Conservation (phyloP, 139 green algal species). For the Chlamydomonas schloesseri region DNA sequence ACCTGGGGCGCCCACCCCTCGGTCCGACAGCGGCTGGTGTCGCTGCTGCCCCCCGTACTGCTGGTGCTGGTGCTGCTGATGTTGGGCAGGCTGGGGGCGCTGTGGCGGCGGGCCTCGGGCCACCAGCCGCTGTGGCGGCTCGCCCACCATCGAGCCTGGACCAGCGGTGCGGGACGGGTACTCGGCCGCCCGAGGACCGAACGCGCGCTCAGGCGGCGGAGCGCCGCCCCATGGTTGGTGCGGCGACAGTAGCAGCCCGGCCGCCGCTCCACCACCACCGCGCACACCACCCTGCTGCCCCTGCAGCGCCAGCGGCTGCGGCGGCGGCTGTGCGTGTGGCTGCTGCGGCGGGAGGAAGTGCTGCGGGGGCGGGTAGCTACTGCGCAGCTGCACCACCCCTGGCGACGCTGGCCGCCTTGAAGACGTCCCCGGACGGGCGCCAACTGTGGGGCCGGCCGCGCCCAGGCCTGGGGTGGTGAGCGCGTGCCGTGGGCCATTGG, state of each 20-base stretch:
- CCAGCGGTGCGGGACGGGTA: slow-evolving; percentile 10
- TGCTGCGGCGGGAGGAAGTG: not conserved
- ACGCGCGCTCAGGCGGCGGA: slow-evolving; percentile 23
- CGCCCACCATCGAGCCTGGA: not conserved
- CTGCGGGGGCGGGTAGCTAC: not conserved
- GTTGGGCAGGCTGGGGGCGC: not conserved
- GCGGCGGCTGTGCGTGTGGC: not conserved
- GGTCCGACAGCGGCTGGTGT: not conserved
- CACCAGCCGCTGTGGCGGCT: not conserved
- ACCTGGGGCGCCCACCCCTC: too few species aligned
- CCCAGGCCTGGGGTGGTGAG: too few species aligned
- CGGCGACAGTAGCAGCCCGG: too few species aligned
- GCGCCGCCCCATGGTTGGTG: too few species aligned
- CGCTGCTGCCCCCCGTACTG: not conserved
- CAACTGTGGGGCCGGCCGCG: too few species aligned
- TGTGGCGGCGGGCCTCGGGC: not conserved
- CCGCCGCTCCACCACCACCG: too few species aligned
- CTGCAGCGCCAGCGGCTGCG: not conserved
- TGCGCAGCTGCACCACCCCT: not conserved
- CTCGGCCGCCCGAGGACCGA: slow-evolving; percentile 10
- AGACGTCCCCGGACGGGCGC: too few species aligned
- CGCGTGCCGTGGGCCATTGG: too few species aligned
- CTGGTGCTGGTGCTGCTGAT: not conserved
- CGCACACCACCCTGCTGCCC: not conserved
- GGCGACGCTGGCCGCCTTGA: not conserved